These are phyloP conservation scores for Parsonsia alboflavescens DNA, from an alignment of 257 asterid species.

Conservation along the genomic window DNA sequence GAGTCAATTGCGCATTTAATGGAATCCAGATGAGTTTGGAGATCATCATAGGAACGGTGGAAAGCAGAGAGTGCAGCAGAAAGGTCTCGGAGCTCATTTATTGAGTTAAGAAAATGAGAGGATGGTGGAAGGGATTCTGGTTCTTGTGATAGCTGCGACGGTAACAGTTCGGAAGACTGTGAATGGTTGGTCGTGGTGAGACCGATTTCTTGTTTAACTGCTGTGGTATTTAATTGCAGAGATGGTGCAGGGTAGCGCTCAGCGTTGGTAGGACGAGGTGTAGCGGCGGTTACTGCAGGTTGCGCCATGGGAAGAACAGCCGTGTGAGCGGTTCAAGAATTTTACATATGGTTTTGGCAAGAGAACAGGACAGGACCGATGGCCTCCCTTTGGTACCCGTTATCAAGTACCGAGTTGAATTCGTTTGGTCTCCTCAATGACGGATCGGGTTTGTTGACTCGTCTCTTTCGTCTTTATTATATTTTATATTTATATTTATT, in stretches of 20 bases:
- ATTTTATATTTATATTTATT: too few relatives aligned
- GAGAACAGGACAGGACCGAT: too few relatives aligned
- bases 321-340: background rate
- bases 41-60: slow-evolving; percentile 51
- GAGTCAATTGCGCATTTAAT: slow-evolving; percentile 41
- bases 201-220: slow-evolving; percentile 11
- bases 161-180: slow-evolving; percentile 7
- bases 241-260: slow-evolving; percentile 12
- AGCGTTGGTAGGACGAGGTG: slow-evolving; percentile 4
- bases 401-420: background rate
- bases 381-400: background rate
- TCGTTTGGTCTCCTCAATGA: too few relatives aligned
- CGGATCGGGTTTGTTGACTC: background rate
- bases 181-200: slow-evolving; percentile 9
- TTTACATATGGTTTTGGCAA: too few relatives aligned
- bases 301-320: slow-evolving; percentile 18
- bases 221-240: background rate
- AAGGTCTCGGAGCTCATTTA: slow-evolving; percentile 39
- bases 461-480: too few relatives aligned
- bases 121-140: slow-evolving; percentile 19
- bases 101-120: slow-evolving; percentile 29
- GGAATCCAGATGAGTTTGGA: slow-evolving; percentile 48
- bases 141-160: slow-evolving; percentile 18
- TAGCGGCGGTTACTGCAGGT: slow-evolving; percentile 12
- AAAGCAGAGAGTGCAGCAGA: slow-evolving; percentile 48